Conservation (phyloP, 129 eudicot species). For the Erigeron canadensis region DNA sequence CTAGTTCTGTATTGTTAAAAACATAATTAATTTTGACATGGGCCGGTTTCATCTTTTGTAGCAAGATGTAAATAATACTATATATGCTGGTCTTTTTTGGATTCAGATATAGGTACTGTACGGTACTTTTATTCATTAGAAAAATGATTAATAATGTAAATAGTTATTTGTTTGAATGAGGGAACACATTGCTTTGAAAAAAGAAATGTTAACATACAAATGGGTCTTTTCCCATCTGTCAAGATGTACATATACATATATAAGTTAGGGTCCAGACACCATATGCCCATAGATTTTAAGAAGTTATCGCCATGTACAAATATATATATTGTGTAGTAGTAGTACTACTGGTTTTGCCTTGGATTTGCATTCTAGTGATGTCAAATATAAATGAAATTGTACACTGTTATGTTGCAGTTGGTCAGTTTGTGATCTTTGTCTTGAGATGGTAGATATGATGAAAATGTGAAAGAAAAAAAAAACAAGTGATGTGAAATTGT, state of each 20-base stretch:
- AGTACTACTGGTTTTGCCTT: slow-evolving; percentile 25
- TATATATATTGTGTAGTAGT: background rate
- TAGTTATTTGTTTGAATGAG: background rate
- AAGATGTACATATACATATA: slow-evolving; percentile 27
- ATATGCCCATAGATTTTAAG: slow-evolving; percentile 34
- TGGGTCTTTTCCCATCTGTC: slow-evolving; percentile 11
- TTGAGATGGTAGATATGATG: slow-evolving; percentile 31
- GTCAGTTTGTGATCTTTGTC: slow-evolving; percentile 29
- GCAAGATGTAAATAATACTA: too few relatives aligned
- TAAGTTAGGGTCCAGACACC: slow-evolving; percentile 20
- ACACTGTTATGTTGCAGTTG: slow-evolving; percentile 28
- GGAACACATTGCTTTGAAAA: slow-evolving; percentile 1
- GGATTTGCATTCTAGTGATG: slow-evolving; percentile 33
- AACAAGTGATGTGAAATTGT: background rate
- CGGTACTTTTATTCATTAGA: background rate
- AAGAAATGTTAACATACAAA: slow-evolving; percentile 32
- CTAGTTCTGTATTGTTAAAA: too few relatives aligned
- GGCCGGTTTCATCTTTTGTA: too few relatives aligned
- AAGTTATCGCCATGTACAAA: slow-evolving; percentile 12
- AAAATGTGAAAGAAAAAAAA: background rate
- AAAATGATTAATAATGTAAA: too few relatives aligned
- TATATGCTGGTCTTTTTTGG: too few relatives aligned
- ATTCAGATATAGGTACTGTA: background rate
- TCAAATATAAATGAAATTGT: slow-evolving; percentile 22
- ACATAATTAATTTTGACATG: too few relatives aligned